Conservation (phyloP, 2,329 filamentous ascomycete species). For the Lasiodiplodia gonubiensis region DNA sequence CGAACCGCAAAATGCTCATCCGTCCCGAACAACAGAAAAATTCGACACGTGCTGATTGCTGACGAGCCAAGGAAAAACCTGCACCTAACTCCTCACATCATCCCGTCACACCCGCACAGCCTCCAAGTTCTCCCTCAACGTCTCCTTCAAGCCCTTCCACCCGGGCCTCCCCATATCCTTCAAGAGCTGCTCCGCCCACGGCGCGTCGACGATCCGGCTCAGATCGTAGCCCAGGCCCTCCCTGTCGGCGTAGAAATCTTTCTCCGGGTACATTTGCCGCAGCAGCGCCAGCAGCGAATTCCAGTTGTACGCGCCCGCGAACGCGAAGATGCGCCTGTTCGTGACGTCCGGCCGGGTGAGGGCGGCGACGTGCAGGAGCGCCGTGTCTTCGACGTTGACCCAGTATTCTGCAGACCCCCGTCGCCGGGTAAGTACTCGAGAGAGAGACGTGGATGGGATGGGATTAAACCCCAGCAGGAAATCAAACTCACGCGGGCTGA, state of each 20-base stretch:
- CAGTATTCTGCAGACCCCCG: conserved; percentile 23
- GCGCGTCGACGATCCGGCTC: conserved; percentile 18
- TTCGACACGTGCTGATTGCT: too few species aligned
- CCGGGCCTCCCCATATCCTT: conserved; percentile 30
- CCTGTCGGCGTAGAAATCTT: conserved; percentile 25
- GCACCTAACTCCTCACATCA: too few species aligned
- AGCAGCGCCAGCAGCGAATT: conserved; percentile 28
- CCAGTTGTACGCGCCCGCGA: conserved; percentile 29
- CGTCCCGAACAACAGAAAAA: too few species aligned
- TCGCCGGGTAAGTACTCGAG: neutral
- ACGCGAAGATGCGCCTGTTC: conserved; percentile 32
- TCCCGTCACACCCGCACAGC: neutral
- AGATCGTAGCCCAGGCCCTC: conserved; percentile 31
- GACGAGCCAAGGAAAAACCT: too few species aligned
- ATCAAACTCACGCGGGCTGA: conserved; percentile 6
- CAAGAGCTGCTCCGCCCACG: conserved; percentile 26
- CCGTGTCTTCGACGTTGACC: conserved; percentile 35
- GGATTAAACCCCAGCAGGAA: too few species aligned
- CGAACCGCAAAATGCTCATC: too few species aligned
- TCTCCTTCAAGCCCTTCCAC: conserved; percentile 30
- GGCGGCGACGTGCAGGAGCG: conserved; percentile 34
- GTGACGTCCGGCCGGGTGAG: conserved; percentile 30
- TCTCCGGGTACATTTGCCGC: conserved; percentile 13
- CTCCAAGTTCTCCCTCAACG: conserved; percentile 29
- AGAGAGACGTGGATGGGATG: too few species aligned